Evolutionary conservation across 768 basidiomycete species (phyloP).

Genomic region (Tricholomella constricta): DNA sequence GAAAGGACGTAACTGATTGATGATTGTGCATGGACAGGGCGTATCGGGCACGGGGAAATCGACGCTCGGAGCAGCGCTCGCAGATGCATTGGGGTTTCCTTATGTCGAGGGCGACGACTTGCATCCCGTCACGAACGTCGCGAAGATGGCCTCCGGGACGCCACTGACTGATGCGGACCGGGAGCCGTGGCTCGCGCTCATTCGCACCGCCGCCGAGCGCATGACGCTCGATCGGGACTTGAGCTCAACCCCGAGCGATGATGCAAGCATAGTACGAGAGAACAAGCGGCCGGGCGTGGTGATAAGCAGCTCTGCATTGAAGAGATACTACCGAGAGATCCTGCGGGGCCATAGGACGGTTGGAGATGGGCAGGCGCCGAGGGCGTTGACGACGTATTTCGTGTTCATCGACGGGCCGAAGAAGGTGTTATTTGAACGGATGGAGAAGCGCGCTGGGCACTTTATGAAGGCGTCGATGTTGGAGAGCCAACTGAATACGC

Average conservation of each 20-base stretch:
- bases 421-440: conserved; percentile 60
- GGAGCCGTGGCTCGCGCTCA: conserved; percentile 78
- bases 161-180: conserved; percentile 84
- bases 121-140: conserved; percentile 79
- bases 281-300: conserved; percentile 56
- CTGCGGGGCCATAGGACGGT: conserved; percentile 55
- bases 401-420: conserved; percentile 72
- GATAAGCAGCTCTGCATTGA: conserved; percentile 86
- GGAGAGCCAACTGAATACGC: conserved; percentile 69
- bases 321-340: conserved; percentile 77
- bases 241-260: neutral
- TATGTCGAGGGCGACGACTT: conserved; percentile 91
- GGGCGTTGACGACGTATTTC: conserved; percentile 59
- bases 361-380: neutral
- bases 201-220: conserved; percentile 65
- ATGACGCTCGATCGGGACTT: conserved; percentile 16
- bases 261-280: too few relatives aligned
- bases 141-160: conserved; percentile 80
- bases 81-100: conserved; percentile 60
- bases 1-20: neutral
- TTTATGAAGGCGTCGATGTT: conserved; percentile 87
- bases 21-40: conserved; percentile 49
- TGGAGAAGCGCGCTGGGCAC: conserved; percentile 66
- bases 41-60: conserved; percentile 76
- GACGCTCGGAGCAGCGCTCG: conserved; percentile 67